These are phyloP conservation scores for Eremothecium gossypii DNA, from an alignment of 1,139 yeast genomes.

Conservation along the genomic window DNA sequence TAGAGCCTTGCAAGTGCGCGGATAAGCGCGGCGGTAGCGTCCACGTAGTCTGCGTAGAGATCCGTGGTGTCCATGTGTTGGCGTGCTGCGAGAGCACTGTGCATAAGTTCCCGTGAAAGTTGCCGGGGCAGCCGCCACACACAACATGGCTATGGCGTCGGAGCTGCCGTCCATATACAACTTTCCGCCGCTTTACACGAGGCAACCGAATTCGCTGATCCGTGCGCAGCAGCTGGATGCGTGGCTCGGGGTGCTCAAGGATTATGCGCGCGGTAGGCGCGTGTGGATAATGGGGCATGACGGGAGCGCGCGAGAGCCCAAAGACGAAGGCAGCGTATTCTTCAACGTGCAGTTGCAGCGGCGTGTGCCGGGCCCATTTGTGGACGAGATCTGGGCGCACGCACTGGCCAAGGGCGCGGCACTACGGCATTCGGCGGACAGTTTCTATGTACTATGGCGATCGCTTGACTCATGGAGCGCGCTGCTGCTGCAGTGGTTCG, in stretches of 20 bases:
- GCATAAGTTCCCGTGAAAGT: too few species aligned
- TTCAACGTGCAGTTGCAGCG: slow-evolving; percentile 28
- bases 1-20: slow-evolving; percentile 20
- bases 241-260: slow-evolving; percentile 49
- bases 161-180: slow-evolving; percentile 61
- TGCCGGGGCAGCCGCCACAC: too few species aligned
- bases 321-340: slow-evolving; percentile 29
- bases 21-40: slow-evolving; percentile 18
- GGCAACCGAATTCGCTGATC: slow-evolving; percentile 77
- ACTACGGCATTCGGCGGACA: slow-evolving; percentile 22
- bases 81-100: neutral
- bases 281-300: slow-evolving; percentile 41
- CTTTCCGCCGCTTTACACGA: slow-evolving; percentile 88
- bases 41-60: slow-evolving; percentile 22
- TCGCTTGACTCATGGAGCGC: slow-evolving; percentile 72
- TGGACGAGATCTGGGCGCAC: slow-evolving; percentile 45
- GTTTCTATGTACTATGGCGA: slow-evolving; percentile 59
- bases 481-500: slow-evolving; percentile 50
- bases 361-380: slow-evolving; percentile 45
- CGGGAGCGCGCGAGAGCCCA: slow-evolving; percentile 31
- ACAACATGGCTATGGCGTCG: neutral
- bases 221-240: slow-evolving; percentile 58
- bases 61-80: slow-evolving; percentile 7
- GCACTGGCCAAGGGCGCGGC: slow-evolving; percentile 44
- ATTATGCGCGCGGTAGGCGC: slow-evolving; percentile 49